A percentile compares a stretch with the other conserved stretches of the same genome.
These are phyloP conservation scores for Plectosphaerella cucumerina DNA, from an alignment of 2,329 filamentous ascomycete genomes.

Conservation along the genomic window DNA sequence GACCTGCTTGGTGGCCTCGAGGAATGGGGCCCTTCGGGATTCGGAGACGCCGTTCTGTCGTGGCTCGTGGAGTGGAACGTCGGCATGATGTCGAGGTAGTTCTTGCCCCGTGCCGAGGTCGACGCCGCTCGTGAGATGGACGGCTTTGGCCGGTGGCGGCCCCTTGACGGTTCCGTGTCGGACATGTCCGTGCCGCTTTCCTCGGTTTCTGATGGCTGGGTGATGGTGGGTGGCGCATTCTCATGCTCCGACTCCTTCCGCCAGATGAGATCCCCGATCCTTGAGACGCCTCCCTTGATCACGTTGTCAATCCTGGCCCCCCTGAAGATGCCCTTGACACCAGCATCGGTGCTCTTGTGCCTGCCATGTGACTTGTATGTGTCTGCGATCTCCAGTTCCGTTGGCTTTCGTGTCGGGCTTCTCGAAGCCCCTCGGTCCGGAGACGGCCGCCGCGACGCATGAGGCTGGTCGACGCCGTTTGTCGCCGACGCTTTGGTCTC, in stretches of 20 bases:
- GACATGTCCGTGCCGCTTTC: constrained; percentile 44
- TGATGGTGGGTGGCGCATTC: constrained; percentile 17
- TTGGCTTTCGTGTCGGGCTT: background rate
- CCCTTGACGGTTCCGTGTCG: constrained; percentile 37
- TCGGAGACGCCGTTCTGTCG: constrained; percentile 3
- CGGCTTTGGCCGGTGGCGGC: constrained; percentile 30
- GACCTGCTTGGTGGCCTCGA: constrained; percentile 33
- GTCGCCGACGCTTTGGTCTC: background rate
- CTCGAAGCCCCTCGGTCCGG: background rate
- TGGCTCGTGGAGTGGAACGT: constrained; percentile 35
- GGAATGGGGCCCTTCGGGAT: constrained; percentile 1
- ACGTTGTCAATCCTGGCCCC: constrained; percentile 70
- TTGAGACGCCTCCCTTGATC: constrained; percentile 56
- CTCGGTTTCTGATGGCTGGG: constrained; percentile 23
- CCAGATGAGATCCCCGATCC: constrained; percentile 54
- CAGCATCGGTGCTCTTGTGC: constrained; percentile 34
- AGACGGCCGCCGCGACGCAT: background rate
- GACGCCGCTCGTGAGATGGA: constrained; percentile 26
- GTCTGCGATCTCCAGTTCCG: background rate
- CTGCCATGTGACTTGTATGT: background rate
- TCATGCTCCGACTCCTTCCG: constrained; percentile 38
- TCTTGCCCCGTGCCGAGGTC: constrained; percentile 30
- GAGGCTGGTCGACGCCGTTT: background rate
- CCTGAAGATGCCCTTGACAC: constrained; percentile 73
- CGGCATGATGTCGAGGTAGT: constrained; percentile 49